Percentiles rank a stretch among this genome's conserved stretches.
Evolutionary conservation across 352 stramenopile genomes (phyloP).

Genomic region (Phytophthora pini): DNA sequence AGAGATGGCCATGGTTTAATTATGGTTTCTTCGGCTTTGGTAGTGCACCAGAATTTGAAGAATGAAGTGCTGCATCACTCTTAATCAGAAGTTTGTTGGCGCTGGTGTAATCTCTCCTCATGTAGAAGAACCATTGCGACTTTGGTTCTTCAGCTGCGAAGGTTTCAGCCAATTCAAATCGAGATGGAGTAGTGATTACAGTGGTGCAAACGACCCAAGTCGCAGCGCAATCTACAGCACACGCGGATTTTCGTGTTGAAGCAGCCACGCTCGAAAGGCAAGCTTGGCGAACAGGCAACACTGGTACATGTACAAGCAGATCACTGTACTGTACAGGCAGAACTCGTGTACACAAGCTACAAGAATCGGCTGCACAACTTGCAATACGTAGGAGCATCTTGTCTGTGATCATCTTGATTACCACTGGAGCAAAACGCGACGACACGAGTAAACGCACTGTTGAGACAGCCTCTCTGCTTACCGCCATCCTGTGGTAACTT

Average conservation of each 20-base stretch:
- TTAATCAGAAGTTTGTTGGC: background rate
- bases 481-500: conserved; percentile 2
- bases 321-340: background rate
- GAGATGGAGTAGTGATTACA: conserved; percentile 1
- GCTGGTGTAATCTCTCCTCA: background rate
- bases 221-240: conserved; percentile 1
- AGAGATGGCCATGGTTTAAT: conserved; percentile 4
- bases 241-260: conserved; percentile 8
- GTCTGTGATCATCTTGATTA: background rate
- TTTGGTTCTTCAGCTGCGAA: background rate
- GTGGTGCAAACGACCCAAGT: background rate
- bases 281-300: background rate
- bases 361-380: too few species aligned
- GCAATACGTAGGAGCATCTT: background rate
- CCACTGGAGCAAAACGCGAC: background rate
- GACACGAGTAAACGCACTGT: too few species aligned
- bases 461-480: conserved; percentile 10
- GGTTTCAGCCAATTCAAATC: background rate
- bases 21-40: conserved; percentile 5
- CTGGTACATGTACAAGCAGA: background rate
- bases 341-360: too few species aligned
- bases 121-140: too few species aligned
- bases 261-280: background rate
- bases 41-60: background rate
- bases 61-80: background rate